phyloP scores from a whole-genome alignment of 768 basidiomycete genomes.

The Suillus ampliporus region DNA sequence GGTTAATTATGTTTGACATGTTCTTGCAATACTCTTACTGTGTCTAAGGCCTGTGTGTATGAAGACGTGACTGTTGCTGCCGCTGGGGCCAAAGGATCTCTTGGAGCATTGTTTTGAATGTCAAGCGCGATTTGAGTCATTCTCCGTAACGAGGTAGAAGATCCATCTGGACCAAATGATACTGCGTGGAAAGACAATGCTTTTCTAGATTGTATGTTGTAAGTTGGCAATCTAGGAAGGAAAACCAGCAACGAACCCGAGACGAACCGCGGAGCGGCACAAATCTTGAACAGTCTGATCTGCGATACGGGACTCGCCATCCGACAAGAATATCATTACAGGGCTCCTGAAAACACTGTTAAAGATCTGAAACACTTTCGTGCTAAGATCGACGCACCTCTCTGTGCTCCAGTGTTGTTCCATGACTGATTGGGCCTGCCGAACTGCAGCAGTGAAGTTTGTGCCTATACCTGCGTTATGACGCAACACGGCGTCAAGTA shows the following conservation, averaged over 20 bases:
- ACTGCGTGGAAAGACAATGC: slow-evolving; percentile 63
- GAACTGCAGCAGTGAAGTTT: slow-evolving; percentile 48
- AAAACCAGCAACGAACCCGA: slow-evolving; percentile 42
- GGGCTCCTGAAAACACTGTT: slow-evolving; percentile 39
- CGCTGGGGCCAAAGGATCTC: slow-evolving; percentile 42
- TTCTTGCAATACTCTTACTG: slow-evolving; percentile 39
- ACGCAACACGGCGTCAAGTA: slow-evolving; percentile 46
- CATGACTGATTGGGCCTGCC: slow-evolving; percentile 44
- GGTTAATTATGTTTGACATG: neutral
- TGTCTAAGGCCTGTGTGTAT: slow-evolving; percentile 55
- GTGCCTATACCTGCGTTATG: slow-evolving; percentile 46
- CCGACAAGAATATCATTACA: slow-evolving; percentile 60
- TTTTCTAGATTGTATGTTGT: slow-evolving; percentile 42
- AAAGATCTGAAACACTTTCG: neutral
- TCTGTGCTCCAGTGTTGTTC: slow-evolving; percentile 55
- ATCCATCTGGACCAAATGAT: slow-evolving; percentile 49
- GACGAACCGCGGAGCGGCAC: slow-evolving; percentile 48
- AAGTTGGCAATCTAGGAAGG: neutral
- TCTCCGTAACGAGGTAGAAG: slow-evolving; percentile 39
- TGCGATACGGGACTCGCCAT: slow-evolving; percentile 50
- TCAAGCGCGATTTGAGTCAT: slow-evolving; percentile 59
- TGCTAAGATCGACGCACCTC: slow-evolving; percentile 38
- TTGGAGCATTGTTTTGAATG: slow-evolving; percentile 49
- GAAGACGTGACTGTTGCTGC: slow-evolving; percentile 46
- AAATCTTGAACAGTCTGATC: slow-evolving; percentile 47